These are phyloP conservation scores for Amphibolis antarctica DNA, from an alignment of 106 monocot species.

Conservation along the genomic window DNA sequence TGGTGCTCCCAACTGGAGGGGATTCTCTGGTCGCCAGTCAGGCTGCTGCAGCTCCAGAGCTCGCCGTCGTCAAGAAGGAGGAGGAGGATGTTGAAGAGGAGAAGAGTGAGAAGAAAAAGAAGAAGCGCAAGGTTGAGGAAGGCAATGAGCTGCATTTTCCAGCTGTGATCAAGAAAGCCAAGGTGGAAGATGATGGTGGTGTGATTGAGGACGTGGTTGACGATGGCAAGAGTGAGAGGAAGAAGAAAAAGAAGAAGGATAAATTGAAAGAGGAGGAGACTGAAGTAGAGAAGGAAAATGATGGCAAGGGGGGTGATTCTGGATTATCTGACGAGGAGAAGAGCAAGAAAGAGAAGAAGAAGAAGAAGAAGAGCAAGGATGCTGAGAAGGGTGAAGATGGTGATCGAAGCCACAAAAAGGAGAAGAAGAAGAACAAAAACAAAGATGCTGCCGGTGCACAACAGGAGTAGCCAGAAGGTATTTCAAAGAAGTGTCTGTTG, in stretches of 20 bases:
- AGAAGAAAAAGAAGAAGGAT: slow-evolving; percentile 29
- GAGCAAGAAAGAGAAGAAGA: slow-evolving; percentile 35
- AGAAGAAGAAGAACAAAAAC: slow-evolving; percentile 4
- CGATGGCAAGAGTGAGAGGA: slow-evolving; percentile 18
- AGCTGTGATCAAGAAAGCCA: slow-evolving; percentile 31
- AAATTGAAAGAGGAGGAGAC: background rate
- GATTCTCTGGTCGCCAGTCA: slow-evolving; percentile 47
- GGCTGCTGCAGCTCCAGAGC: slow-evolving; percentile 32
- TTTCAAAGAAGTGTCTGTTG: background rate
- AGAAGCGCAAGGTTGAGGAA: slow-evolving; percentile 20
- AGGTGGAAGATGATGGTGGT: slow-evolving; percentile 25
- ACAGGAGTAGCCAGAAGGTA: slow-evolving; percentile 22
- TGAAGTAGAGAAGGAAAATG: slow-evolving; percentile 25
- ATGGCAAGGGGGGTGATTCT: slow-evolving; percentile 8
- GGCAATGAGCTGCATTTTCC: slow-evolving; percentile 8
- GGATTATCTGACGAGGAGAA: slow-evolving; percentile 30
- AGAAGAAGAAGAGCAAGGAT: slow-evolving; percentile 32
- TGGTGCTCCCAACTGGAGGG: slow-evolving; percentile 51
- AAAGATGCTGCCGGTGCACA: slow-evolving; percentile 6
- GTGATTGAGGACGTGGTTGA: slow-evolving; percentile 4
- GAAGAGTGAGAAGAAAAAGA: slow-evolving; percentile 25
- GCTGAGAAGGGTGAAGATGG: slow-evolving; percentile 8
- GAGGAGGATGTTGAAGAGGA: slow-evolving; percentile 4
- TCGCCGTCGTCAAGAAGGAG: background rate
- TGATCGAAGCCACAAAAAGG: background rate